Conservation (phyloP, 139 green algal genomes). For the Chlorella vulgaris region DNA sequence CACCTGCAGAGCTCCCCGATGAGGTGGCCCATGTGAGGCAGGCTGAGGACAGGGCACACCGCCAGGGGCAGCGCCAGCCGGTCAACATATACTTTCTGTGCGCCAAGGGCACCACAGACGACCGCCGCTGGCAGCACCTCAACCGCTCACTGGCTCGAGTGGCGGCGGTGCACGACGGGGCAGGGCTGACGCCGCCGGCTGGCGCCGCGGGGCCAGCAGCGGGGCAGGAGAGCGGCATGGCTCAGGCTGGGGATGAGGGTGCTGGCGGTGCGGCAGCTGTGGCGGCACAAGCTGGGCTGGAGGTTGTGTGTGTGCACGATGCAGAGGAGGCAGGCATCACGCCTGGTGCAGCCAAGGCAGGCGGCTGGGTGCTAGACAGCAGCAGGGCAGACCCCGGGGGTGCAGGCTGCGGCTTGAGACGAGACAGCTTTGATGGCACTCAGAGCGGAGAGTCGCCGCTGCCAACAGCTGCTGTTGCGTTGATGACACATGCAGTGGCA, state of each 20-base stretch:
- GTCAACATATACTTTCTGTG: conserved; percentile 94
- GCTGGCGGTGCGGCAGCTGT: background rate
- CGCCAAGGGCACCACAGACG: conserved; percentile 76
- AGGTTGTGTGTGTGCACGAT: conserved; percentile 6
- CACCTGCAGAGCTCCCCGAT: conserved; percentile 48
- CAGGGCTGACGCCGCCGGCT: background rate
- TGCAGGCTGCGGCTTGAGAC: too few relatives aligned
- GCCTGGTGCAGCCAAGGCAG: background rate
- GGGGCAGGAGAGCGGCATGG: background rate
- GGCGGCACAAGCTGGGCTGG: conserved; percentile 3
- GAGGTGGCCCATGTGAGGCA: conserved; percentile 73
- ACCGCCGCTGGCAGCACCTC: conserved; percentile 64
- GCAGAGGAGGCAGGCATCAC: conserved; percentile 27
- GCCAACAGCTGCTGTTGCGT: background rate
- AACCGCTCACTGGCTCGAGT: conserved; percentile 60
- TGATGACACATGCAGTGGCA: background rate
- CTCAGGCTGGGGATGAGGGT: too few relatives aligned
- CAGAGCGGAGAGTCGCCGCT: background rate
- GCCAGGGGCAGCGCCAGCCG: conserved; percentile 68
- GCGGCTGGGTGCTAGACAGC: background rate
- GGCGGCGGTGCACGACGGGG: conserved; percentile 64
- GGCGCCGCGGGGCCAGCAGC: background rate
- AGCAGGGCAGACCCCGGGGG: too few relatives aligned
- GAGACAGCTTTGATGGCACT: background rate
- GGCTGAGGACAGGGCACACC: conserved; percentile 89